These are phyloP conservation scores for Tolypocladium ophioglossoides DNA, from an alignment of 2,329 filamentous ascomycete genomes.

Conservation along the genomic window DNA sequence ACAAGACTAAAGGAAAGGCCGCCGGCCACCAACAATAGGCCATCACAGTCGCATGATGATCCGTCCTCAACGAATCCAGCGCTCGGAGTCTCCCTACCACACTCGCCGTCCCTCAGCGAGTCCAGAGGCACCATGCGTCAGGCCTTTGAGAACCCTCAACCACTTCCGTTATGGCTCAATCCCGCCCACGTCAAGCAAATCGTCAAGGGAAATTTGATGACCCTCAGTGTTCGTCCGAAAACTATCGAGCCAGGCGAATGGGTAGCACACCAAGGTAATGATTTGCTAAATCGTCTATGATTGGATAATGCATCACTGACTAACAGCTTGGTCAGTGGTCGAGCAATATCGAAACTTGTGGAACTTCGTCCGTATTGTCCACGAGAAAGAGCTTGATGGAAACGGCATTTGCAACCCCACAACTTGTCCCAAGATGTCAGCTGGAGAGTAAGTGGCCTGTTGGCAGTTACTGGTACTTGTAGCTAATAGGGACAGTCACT, in stretches of 20 bases:
- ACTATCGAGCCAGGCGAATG: constrained; percentile 92
- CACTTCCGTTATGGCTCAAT: constrained; percentile 65
- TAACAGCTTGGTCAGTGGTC: constrained; percentile 49
- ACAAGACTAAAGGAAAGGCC: constrained; percentile 37
- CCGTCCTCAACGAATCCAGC: constrained; percentile 41
- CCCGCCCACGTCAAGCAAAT: constrained; percentile 71
- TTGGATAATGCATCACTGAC: not conserved
- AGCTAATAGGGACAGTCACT: constrained; percentile 19
- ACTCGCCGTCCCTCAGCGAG: constrained; percentile 52
- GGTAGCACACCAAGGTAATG: constrained; percentile 84
- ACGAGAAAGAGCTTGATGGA: constrained; percentile 72
- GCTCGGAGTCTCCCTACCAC: constrained; percentile 49
- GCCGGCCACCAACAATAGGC: constrained; percentile 14
- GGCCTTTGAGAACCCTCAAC: constrained; percentile 53
- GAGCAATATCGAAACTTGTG: constrained; percentile 85
- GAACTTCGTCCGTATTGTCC: constrained; percentile 80
- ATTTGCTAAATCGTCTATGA: not conserved
- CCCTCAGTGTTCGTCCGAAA: constrained; percentile 81
- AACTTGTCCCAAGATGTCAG: constrained; percentile 85
- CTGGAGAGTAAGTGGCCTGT: constrained; percentile 62
- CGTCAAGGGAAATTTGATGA: constrained; percentile 96
- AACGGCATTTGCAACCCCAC: constrained; percentile 72
- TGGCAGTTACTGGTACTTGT: not conserved
- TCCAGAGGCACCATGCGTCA: constrained; percentile 56
- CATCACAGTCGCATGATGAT: constrained; percentile 39